Conservation (phyloP, 2,329 filamentous ascomycete genomes). For the Fonsecaea nubica region DNA sequence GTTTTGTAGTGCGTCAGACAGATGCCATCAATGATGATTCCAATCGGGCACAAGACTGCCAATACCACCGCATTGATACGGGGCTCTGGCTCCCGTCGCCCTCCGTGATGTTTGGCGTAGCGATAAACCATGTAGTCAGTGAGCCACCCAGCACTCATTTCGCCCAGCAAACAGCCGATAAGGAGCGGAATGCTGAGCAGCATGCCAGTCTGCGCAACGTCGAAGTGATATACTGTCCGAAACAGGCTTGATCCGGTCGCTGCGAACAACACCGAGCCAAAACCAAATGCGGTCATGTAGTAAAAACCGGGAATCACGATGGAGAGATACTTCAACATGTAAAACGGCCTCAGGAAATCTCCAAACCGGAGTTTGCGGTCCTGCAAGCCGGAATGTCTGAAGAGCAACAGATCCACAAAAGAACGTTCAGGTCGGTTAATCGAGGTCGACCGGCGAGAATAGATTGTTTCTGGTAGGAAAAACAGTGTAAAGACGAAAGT, state of each 20-base stretch:
- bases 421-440: constrained; percentile 16
- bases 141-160: constrained; percentile 39
- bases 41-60: constrained; percentile 39
- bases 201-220: constrained; percentile 40
- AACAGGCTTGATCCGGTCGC: constrained; percentile 41
- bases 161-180: constrained; percentile 40
- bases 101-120: constrained; percentile 29
- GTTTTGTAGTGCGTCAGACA: constrained; percentile 41
- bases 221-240: constrained; percentile 38
- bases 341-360: constrained; percentile 40
- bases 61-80: constrained; percentile 28
- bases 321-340: constrained; percentile 42
- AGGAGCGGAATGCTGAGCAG: constrained; percentile 40
- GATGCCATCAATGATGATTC: constrained; percentile 44
- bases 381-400: constrained; percentile 19
- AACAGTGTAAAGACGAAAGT: constrained; percentile 34
- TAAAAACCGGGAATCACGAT: constrained; percentile 41
- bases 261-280: constrained; percentile 41
- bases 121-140: constrained; percentile 31
- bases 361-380: constrained; percentile 29
- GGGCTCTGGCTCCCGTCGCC: constrained; percentile 28
- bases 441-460: constrained; percentile 25
- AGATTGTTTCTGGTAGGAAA: constrained; percentile 33
- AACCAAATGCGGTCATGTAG: constrained; percentile 41
- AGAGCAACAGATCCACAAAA: constrained; percentile 24